Conservation (phyloP, 2,329 filamentous ascomycete genomes). For the Colletotrichum graminicola region DNA sequence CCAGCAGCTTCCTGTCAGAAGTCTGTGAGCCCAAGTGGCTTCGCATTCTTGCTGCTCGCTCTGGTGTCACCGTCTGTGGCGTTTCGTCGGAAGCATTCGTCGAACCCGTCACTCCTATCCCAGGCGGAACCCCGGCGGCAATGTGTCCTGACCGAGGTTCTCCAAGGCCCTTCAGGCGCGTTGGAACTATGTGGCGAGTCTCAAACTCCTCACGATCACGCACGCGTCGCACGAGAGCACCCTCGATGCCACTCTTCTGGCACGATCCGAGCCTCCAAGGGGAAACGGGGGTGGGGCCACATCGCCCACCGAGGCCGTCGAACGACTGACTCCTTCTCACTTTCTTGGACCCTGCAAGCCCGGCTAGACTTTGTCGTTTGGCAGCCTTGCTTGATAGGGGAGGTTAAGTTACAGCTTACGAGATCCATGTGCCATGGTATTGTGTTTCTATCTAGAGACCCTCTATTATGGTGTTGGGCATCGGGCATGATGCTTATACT, state of each 20-base stretch:
- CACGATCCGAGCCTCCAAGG: constrained; percentile 6
- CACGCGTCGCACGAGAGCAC: background rate
- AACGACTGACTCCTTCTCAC: background rate
- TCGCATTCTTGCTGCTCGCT: background rate
- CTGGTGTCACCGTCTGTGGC: constrained; percentile 9
- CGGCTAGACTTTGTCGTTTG: background rate
- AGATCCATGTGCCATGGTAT: too few species aligned
- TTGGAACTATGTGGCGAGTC: background rate
- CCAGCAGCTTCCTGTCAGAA: constrained; percentile 5
- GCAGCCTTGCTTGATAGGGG: too few species aligned
- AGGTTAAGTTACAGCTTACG: too few species aligned
- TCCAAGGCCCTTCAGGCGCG: background rate
- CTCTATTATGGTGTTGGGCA: too few species aligned
- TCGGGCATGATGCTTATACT: too few species aligned
- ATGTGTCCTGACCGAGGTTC: background rate
- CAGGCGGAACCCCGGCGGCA: background rate
- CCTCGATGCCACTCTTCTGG: background rate
- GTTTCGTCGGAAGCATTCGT: background rate
- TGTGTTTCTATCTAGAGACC: too few species aligned
- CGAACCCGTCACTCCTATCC: background rate
- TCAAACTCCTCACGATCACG: background rate
- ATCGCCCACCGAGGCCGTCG: constrained; percentile 10
- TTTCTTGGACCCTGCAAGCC: background rate
- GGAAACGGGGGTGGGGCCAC: background rate
- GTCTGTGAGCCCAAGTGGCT: background rate